These are phyloP conservation scores for Fusarium aywerte DNA, from an alignment of 2,329 filamentous ascomycete genomes.

Conservation along the genomic window DNA sequence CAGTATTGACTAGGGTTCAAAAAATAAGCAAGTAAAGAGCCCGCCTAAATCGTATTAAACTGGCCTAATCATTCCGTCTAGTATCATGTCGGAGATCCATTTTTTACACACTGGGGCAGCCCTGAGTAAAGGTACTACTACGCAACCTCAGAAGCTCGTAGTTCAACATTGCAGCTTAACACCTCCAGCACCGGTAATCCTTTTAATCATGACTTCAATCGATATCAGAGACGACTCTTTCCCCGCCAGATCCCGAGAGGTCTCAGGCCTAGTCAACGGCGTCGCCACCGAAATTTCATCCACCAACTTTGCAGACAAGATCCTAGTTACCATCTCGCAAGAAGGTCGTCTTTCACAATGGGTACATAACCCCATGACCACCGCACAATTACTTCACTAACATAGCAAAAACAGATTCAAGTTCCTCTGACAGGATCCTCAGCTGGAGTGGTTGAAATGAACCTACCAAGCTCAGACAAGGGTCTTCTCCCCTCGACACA, in stretches of 20 bases:
- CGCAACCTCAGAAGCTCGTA: slow-evolving; percentile 1
- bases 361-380: slow-evolving; percentile 63
- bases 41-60: neutral
- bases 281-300: slow-evolving; percentile 77
- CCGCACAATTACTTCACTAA: slow-evolving; percentile 1
- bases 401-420: slow-evolving; percentile 67
- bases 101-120: neutral
- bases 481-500: slow-evolving; percentile 79
- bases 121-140: neutral
- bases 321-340: slow-evolving; percentile 89
- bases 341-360: slow-evolving; percentile 88
- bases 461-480: slow-evolving; percentile 58
- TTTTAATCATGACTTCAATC: slow-evolving; percentile 52
- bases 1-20: too few species aligned
- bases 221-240: slow-evolving; percentile 68
- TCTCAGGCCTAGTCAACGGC: slow-evolving; percentile 71
- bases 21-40: neutral
- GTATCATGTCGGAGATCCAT: neutral
- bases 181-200: slow-evolving; percentile 18
- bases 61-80: neutral
- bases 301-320: slow-evolving; percentile 86
- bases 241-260: slow-evolving; percentile 71
- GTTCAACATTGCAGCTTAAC: slow-evolving; percentile 4
- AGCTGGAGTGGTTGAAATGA: slow-evolving; percentile 70
- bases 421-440: slow-evolving; percentile 78